Base-by-base conservation (phyloP, 139 green algal genomes). In the Tetraselmis chui region DNA sequence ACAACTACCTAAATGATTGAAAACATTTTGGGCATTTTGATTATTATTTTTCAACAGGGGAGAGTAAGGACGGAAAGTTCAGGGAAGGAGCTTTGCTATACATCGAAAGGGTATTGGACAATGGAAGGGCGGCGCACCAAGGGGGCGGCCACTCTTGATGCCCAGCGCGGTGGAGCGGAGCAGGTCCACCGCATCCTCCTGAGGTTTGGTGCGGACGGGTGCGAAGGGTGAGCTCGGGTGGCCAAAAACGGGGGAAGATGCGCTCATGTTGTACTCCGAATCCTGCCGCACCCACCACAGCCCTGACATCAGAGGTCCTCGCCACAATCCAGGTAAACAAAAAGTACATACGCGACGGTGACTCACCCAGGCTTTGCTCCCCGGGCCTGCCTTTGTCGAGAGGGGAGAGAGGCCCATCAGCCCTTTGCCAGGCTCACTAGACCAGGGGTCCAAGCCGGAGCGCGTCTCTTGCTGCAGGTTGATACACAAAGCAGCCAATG, bases 221-320 rank as follows among this genome's bases (percentile, higher is more conserved):
- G 74, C 74, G 28, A 77, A 77, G 26, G 74, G 74, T 2, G 74
- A 77, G 74, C 26, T 31, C 23, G 74, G 74, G 74, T 77, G 74
- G 26, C 26, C 74, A 77, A 77, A 77, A 2, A 77, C 74, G 28
- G 74, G 74, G 23, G 74, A 77, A 2, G 25, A 29, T 2, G 74
- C 74, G 74, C 18, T 28, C 74, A 29, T 28, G 74, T 31, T 31
- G 74, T 77, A 28, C 26, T 77, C 74, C 74, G 25, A 29, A 25
- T 77, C 45, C 45, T 67, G 45, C 45, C 45, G 45, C 45, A 67
- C 5, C 45, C n/a, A n/a, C n/a, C n/a, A n/a, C n/a, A n/a, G n/a
- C n/a, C n/a, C n/a, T n/a, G n/a, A n/a, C n/a, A n/a, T n/a, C n/a
- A n/a, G n/a, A n/a, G n/a, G n/a, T n/a, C n/a, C n/a, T n/a, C n/a